Evolutionary conservation across 2,329 filamentous ascomycete species (phyloP), one percentile per base, ranked within the genome.

Genomic region (Acarospora socialis): DNA sequence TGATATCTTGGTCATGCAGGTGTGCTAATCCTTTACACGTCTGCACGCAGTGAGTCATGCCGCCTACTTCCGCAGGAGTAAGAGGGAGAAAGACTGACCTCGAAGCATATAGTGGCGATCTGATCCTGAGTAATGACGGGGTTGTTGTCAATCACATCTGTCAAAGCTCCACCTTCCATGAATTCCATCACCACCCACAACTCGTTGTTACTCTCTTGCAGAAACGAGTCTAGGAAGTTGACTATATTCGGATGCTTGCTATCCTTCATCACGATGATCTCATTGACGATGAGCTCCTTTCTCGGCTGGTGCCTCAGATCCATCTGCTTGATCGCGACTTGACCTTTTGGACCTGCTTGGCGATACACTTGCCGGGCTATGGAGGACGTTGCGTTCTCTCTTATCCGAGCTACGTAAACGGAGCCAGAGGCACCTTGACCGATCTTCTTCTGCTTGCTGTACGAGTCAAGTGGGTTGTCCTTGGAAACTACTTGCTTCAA

Each of bases 131-230:
- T 83, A 46, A 98, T 94, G 35, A 77, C 74, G 2, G 79, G 72
- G 57, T 95, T 98, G 61, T 95, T 94, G 59, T 98, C 90, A 58
- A 98, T 98, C 38, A 98, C 84, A 64, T 98, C 90, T 1, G 90
- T 98, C 55, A 98, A 63, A 40, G 90, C 82, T 60, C 90, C 90
- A 47, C 90, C 90, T 60, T 98, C 90, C 90, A 98, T 98, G 50
- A 86, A 98, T 61, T 98, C 90, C 90, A 98, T 93, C 32, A 98
- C 87, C 7, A 98, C 84, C 90, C 90, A 98, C n/a, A 98, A 70
- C 55, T 98, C 90, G 33, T 81, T 73, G 48, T 81, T 84, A 56
- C 90, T 87, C 55, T 94, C 92, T 49, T 90, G 81, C 51, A 98
- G 62, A 66, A 95, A 98, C 3, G 87, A 86, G 47, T 98, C 90